Conservation (phyloP, 176 grass and related monocot genomes). For the Leersia perrieri region DNA sequence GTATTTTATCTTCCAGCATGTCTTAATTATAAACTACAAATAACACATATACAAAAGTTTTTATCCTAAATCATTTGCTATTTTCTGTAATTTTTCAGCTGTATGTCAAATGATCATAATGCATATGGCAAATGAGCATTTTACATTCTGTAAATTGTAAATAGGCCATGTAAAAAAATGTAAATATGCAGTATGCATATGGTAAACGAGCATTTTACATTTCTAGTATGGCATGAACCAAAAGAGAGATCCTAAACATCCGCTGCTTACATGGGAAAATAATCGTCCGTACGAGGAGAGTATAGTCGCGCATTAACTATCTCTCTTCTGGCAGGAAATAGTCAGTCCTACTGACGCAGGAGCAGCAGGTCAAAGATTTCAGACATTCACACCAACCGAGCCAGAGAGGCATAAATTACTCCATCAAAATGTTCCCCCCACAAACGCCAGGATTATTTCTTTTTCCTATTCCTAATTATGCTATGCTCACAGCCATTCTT, state of each 20-base stretch:
- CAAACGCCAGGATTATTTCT: background rate
- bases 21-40: no score
- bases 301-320: background rate
- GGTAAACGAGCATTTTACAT: no score
- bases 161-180: no score
- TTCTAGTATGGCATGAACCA: no score
- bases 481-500: background rate
- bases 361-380: background rate
- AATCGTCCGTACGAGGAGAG: background rate
- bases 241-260: background rate
- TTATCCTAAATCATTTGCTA: no score
- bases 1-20: no score
- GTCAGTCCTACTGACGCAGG: background rate
- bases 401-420: background rate
- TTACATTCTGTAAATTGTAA: no score
- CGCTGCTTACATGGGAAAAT: background rate
- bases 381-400: constrained; percentile 18
- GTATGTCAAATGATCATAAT: no score
- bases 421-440: background rate
- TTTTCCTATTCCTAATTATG: background rate
- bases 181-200: no score
- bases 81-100: no score
- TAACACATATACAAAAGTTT: no score
- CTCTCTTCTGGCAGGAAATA: background rate
- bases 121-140: no score